Base-by-base conservation (phyloP, 2,329 filamentous ascomycete genomes). In the Fusarium pseudoanthophilum region DNA sequence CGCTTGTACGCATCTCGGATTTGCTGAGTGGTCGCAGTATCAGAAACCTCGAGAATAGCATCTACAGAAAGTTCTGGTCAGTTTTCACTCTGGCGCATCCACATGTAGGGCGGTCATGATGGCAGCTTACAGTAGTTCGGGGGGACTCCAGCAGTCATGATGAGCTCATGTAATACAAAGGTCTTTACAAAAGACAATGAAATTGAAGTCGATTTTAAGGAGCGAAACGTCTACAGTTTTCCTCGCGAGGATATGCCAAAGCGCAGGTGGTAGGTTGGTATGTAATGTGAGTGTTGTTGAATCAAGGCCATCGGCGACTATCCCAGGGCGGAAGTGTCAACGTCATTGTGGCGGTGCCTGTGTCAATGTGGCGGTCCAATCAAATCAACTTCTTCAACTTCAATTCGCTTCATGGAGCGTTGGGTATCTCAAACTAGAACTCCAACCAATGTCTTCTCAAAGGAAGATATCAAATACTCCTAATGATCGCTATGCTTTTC, bases 1-100 rank as follows among this genome's bases (percentile, higher is more conserved):
- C 92, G 92, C 82, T 99, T 99, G 87, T 98, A 99, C 57, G 95
- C 96, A 87, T 94, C 93, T 77, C 95, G 93, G 80, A 99, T 92
- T 81, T 98, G 93, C 78, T 95, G 91, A 67, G 91, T 90, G 0
- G 91, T 92, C 39, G 95, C 95, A 75, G 88, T 92, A 40, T 93
- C 88, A 58, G 91, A 81, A 69, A 97, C 83, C 72, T 92, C 92
- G 56, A 97, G 91, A 73, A 93, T 88, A 57, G 88, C 90, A 84
- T 95, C 93, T 95, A 73, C 32, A 43, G 45, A 62, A 39, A 43
- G 48, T 28, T 58, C 34, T 62, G n/a, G 52, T 78, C 60, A 77
- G 60, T 40, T 67, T 24, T 52, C 30, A 52, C 64, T 48, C 49
- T 56, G 57, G 51, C 64, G 18, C 62, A 42, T 46, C 67, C 46